Base-by-base conservation (phyloP, 768 basidiomycete genomes). In the Phylloporus arenicola region DNA sequence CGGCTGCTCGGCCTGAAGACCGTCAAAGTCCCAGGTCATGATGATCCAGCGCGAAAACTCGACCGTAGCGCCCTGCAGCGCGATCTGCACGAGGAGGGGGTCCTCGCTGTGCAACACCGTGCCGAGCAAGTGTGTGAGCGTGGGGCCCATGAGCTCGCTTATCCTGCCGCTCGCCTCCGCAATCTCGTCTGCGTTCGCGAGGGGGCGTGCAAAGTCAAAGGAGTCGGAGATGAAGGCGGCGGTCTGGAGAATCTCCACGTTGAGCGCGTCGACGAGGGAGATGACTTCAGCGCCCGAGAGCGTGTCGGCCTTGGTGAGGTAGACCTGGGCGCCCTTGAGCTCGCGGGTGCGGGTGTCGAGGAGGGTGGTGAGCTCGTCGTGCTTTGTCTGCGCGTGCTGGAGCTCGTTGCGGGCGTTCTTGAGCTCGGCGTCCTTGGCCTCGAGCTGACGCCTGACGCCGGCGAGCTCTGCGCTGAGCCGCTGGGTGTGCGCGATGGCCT, bases 171-270 rank as follows among this genome's bases (percentile, higher is more conserved):
- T 55, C 6, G 65, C 66, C 45, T 68, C 68, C 22, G 58, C 64
- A 2, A 68, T 55, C 45, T 68, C 65, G 13, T 58, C 59, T 3
- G 45, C 47, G 33, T 58, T 52, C 1, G 38, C 53, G 0, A 43
- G 57, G 14, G 53, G 51, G 29, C 67, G 66, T 12, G 51, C 51
- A 57, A 69, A 69, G 53, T 67, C 64, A 34, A 59, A 70, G 24
- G 64, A 60, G 27, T 78, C 76, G 0, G 75, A 69, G 44, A 80
- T 72, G 56, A 72, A 67, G 22, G 76, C 74, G 3, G 72, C 60
- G 12, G 66, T 64, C 51, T 80, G 79, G 34, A 75, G 64, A 20
- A 79, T 75, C 55, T 80, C 79, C 20, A 65, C 61, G 53, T 80
- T 80, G 50, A 80, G 58, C 0, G 64, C 61, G 24, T 77, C 71